Evolutionary conservation across 805 yeast genomes (phyloP), one percentile per base, ranked within the genome.

Genomic region (Candida ficus): DNA sequence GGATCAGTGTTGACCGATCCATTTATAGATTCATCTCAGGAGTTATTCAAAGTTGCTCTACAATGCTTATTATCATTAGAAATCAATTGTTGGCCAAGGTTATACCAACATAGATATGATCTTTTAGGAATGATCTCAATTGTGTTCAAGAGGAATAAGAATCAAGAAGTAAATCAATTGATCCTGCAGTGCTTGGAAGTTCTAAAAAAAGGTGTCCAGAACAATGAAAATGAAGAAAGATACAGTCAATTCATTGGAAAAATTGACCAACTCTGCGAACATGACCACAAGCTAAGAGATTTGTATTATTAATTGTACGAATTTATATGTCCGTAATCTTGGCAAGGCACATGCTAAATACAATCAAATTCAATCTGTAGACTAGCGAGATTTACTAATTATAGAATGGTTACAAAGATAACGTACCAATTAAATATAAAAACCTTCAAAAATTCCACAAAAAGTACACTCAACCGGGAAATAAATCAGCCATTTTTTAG

Each of bases 1-100:
- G 57, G 60, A 0, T 46, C 34, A 11, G 21, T 56, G 3, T 12
- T 55, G 11, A 29, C 51, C 0, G 47, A 55, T 33, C 61, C 61
- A 1, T 55, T 54, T 36, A 42, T 54, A 9, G 48, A 48, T 29
- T 7, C 44, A 9, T 19, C 41, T 13, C 44, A 42, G 5, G 29
- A 42, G 4, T 25, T 56, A 10, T 47, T 54, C 21, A 14, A 3
- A 10, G 18, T 31, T 5, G 16, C 43, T 0, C 22, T 56, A 14
- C 43, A 44, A n/a, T 39, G 47, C 20, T 27, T 56, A 7, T 36
- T 40, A 1, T n/a, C 44, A 2, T 22, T 49, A 2, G 49, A 49
- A 20, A 9, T 46, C 16, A 51, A 48, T 20, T 37, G 54, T 16
- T 56, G 58, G 58, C 50, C 50, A 25, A 43, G 57, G 19, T 22